Conservation (phyloP, 1,284 basidiomycete genomes). For the Coriolopsis trogii region DNA sequence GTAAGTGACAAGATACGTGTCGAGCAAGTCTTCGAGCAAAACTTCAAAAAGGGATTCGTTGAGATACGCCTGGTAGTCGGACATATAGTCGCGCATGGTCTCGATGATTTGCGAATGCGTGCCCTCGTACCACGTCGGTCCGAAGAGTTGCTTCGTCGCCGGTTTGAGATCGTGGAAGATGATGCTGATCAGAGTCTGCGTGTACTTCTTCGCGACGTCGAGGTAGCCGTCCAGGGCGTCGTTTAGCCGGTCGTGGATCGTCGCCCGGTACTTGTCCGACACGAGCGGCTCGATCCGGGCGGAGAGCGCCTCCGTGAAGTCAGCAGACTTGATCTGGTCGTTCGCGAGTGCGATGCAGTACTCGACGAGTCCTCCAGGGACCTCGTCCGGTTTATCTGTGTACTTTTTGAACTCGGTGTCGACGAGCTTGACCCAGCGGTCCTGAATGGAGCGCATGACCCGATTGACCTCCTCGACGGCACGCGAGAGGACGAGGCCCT, state of each 20-base stretch:
- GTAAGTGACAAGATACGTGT: conserved; percentile 90
- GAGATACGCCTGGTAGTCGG: conserved; percentile 90
- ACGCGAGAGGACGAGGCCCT: conserved; percentile 90
- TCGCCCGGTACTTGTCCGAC: conserved; percentile 86
- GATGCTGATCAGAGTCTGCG: conserved; percentile 90
- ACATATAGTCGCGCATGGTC: conserved; percentile 96
- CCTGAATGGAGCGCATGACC: conserved; percentile 90
- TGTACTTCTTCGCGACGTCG: conserved; percentile 97
- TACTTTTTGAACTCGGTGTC: conserved; percentile 90
- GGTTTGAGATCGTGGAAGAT: conserved; percentile 95
- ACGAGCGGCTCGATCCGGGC: conserved; percentile 90
- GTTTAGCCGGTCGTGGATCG: conserved; percentile 88
- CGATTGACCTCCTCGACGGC: conserved; percentile 89
- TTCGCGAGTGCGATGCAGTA: conserved; percentile 98
- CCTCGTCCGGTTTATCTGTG: conserved; percentile 87
- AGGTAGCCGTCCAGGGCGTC: conserved; percentile 98
- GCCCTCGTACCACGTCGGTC: conserved; percentile 87
- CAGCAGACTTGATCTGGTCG: conserved; percentile 96
- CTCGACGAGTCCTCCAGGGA: conserved; percentile 88
- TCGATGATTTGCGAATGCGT: conserved; percentile 86
- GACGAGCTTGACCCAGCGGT: conserved; percentile 85
- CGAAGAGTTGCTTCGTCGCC: conserved; percentile 87
- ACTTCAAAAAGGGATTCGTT: conserved; percentile 92
- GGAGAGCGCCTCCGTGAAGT: conserved; percentile 88
- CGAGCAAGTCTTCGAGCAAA: conserved; percentile 91